A percentile compares a stretch with the other conserved stretches of the same genome.
Evolutionary conservation across 1,284 basidiomycete genomes (phyloP).

Genomic region (Cutaneotrichosporon sp.): DNA sequence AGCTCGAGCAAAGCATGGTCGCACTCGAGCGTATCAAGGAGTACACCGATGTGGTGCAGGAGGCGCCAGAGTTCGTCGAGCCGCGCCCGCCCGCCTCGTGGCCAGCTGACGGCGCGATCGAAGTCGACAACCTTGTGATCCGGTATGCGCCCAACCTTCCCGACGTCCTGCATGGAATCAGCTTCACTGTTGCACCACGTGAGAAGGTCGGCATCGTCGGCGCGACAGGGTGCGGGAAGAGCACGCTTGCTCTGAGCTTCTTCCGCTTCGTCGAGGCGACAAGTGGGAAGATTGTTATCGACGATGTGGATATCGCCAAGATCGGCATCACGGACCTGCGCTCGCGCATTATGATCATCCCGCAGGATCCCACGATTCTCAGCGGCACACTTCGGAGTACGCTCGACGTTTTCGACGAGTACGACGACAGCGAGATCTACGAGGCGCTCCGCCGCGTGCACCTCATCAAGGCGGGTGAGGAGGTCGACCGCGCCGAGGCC

Average conservation of each 20-base stretch:
- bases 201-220: constrained; percentile 79
- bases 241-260: constrained; percentile 85
- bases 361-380: constrained; percentile 88
- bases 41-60: constrained; percentile 74
- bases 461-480: constrained; percentile 59
- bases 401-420: constrained; percentile 87
- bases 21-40: constrained; percentile 76
- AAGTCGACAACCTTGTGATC: constrained; percentile 77
- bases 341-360: constrained; percentile 78
- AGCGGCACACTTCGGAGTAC: constrained; percentile 82
- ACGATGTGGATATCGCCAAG: constrained; percentile 76
- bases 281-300: constrained; percentile 76
- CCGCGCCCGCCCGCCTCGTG: constrained; percentile 78
- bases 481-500: constrained; percentile 52
- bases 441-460: constrained; percentile 85
- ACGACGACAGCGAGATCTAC: constrained; percentile 79
- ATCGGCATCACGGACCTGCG: constrained; percentile 87
- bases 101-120: constrained; percentile 74
- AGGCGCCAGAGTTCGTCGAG: constrained; percentile 77
- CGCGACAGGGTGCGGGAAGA: constrained; percentile 72
- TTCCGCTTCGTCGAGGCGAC: constrained; percentile 93
- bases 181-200: constrained; percentile 71
- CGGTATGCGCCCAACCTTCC: constrained; percentile 79
- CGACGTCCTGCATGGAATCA: constrained; percentile 77
- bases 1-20: constrained; percentile 90